Conservation (phyloP, 1,284 basidiomycete species). For the Bondarzewia mesenterica region DNA sequence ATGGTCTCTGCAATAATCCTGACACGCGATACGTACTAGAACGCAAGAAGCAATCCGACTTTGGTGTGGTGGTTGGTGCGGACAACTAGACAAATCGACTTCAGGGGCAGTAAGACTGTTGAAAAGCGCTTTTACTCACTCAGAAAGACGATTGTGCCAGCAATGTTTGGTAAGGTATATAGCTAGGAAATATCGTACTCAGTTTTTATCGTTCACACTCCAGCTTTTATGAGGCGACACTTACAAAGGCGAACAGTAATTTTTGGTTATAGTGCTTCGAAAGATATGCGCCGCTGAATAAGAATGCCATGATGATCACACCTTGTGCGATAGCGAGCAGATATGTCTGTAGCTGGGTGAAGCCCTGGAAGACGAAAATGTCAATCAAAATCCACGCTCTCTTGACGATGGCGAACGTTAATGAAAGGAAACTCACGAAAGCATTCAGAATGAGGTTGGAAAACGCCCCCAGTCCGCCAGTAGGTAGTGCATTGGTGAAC, state of each 20-base stretch:
- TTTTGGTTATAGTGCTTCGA: conserved; percentile 33
- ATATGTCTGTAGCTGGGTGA: conserved; percentile 40
- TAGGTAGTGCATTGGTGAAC: conserved; percentile 46
- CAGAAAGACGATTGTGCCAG: conserved; percentile 41
- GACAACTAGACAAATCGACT: conserved; percentile 22
- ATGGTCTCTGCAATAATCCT: not conserved
- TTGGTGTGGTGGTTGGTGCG: conserved; percentile 32
- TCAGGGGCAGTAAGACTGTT: not conserved
- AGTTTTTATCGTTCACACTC: too few relatives aligned
- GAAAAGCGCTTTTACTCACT: conserved; percentile 17
- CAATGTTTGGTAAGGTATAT: conserved; percentile 40
- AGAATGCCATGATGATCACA: conserved; percentile 37
- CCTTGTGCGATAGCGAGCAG: conserved; percentile 45
- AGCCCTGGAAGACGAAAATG: conserved; percentile 26
- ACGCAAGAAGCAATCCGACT: conserved; percentile 40
- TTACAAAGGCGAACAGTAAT: conserved; percentile 33
- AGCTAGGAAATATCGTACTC: too few relatives aligned
- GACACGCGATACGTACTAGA: conserved; percentile 29
- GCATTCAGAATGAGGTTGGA: conserved; percentile 42
- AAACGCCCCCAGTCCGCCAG: conserved; percentile 44
- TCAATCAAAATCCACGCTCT: not conserved
- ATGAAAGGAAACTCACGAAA: conserved; percentile 26
- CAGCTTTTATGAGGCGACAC: too few relatives aligned
- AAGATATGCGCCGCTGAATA: conserved; percentile 38
- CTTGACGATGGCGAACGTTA: too few relatives aligned